phyloP scores from a whole-genome alignment of 1,284 basidiomycete genomes.

The Cryptococcus sp. region DNA sequence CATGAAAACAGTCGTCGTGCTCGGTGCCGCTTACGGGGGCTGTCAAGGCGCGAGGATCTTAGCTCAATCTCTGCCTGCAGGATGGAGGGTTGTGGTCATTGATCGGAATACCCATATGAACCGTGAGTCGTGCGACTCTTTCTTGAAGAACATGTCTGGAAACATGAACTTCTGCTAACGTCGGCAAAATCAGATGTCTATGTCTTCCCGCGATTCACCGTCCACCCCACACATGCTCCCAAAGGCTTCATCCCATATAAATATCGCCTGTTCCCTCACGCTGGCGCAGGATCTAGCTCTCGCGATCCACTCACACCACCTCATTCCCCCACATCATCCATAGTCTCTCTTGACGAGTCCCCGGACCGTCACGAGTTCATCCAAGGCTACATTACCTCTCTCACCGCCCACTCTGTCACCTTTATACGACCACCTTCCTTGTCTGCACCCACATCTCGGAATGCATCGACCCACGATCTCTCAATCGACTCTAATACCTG shows the following conservation, averaged over 20 bases:
- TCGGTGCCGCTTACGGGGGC: constrained; percentile 65
- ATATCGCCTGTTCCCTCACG: constrained; percentile 51
- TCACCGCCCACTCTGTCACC: constrained; percentile 57
- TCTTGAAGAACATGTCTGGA: not conserved
- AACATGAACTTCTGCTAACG: not conserved
- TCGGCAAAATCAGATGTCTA: constrained; percentile 50
- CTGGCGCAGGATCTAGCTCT: constrained; percentile 1
- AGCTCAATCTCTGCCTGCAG: constrained; percentile 61
- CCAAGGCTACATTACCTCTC: constrained; percentile 58
- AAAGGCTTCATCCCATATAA: constrained; percentile 68
- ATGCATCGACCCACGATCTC: not conserved
- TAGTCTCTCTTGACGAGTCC: constrained; percentile 8
- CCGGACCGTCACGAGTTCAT: constrained; percentile 50
- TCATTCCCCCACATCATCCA: constrained; percentile 20
- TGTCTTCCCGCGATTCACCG: constrained; percentile 57
- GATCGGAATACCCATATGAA: constrained; percentile 66
- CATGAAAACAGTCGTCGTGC: constrained; percentile 61
- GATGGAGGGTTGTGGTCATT: constrained; percentile 68
- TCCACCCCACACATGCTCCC: constrained; percentile 54
- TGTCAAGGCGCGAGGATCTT: constrained; percentile 63
- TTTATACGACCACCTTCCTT: constrained; percentile 46
- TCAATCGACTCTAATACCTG: not conserved
- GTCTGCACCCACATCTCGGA: not conserved
- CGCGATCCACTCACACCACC: constrained; percentile 22
- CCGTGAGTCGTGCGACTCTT: constrained; percentile 30